phyloP scores from a whole-genome alignment of 176 grass and related monocot species.

The Rhipidocladum racemiflorum region DNA sequence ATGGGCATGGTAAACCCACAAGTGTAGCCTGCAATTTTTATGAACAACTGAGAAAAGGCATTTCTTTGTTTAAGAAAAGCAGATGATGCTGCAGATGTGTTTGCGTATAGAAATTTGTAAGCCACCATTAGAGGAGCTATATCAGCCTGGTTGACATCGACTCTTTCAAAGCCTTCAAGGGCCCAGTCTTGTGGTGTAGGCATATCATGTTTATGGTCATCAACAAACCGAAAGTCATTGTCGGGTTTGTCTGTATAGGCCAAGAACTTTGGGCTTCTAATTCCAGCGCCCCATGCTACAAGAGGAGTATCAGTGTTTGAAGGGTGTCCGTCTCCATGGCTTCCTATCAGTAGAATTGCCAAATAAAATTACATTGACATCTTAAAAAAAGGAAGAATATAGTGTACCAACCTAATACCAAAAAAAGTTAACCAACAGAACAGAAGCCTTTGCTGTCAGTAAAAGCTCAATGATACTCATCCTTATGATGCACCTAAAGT shows the following conservation, averaged over 20 bases:
- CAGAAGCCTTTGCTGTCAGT: conserved; percentile 22
- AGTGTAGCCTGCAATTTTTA: conserved; percentile 74
- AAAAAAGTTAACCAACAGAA: conserved; percentile 23
- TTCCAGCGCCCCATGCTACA: conserved; percentile 91
- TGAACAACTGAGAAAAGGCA: conserved; percentile 17
- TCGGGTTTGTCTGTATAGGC: conserved; percentile 58
- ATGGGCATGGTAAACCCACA: conserved; percentile 82
- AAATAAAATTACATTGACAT: conserved; percentile 2
- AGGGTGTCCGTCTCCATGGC: conserved; percentile 95
- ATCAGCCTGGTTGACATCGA: conserved; percentile 96
- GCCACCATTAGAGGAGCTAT: conserved; percentile 90
- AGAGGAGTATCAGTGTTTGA: conserved; percentile 92
- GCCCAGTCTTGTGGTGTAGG: conserved; percentile 76
- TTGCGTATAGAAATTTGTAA: conserved; percentile 32
- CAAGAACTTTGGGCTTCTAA: conserved; percentile 65
- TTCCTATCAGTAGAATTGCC: conserved; percentile 56
- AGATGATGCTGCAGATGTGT: conserved; percentile 18
- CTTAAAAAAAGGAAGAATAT: conserved; percentile 18
- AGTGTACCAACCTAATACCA: neutral
- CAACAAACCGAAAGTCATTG: conserved; percentile 87
- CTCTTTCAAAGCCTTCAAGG: conserved; percentile 82
- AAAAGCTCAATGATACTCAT: conserved; percentile 2
- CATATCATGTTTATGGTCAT: conserved; percentile 87
- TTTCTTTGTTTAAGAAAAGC: conserved; percentile 14
- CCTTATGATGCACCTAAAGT: neutral